Evolutionary conservation across 805 yeast species (phyloP).

Genomic region (Candida golubevii): DNA sequence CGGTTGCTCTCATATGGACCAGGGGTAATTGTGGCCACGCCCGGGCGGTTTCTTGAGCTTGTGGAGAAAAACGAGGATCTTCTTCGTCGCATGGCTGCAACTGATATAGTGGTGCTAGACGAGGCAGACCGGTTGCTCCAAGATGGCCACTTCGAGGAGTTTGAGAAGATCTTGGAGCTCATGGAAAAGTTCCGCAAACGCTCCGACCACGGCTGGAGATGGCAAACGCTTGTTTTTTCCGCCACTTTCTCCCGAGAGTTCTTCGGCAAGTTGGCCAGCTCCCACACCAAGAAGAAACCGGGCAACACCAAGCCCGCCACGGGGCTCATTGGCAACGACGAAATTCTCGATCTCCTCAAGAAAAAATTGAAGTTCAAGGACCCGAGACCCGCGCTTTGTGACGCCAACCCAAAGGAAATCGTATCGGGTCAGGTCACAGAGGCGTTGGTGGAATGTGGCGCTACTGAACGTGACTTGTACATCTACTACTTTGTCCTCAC

Average conservation of each 20-base stretch:
- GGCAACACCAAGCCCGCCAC: slow-evolving; percentile 14
- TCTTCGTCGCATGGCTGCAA: slow-evolving; percentile 38
- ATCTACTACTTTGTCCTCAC: slow-evolving; percentile 79
- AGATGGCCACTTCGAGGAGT: slow-evolving; percentile 94
- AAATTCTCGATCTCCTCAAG: slow-evolving; percentile 61
- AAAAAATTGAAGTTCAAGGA: slow-evolving; percentile 68
- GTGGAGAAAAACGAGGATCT: slow-evolving; percentile 55
- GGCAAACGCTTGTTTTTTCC: slow-evolving; percentile 91
- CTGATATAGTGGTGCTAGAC: slow-evolving; percentile 66
- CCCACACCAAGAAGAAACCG: slow-evolving; percentile 15
- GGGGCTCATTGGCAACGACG: slow-evolving; percentile 43
- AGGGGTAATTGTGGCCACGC: slow-evolving; percentile 86
- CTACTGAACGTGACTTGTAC: slow-evolving; percentile 84
- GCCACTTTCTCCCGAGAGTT: slow-evolving; percentile 88
- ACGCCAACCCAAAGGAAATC: slow-evolving; percentile 80
- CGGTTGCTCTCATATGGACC: slow-evolving; percentile 72
- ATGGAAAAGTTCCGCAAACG: slow-evolving; percentile 48
- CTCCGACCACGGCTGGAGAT: slow-evolving; percentile 37
- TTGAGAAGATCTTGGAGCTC: slow-evolving; percentile 72
- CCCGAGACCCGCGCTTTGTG: slow-evolving; percentile 64
- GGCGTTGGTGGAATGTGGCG: slow-evolving; percentile 86
- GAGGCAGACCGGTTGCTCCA: slow-evolving; percentile 95
- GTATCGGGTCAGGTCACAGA: slow-evolving; percentile 76
- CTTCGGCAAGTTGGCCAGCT: slow-evolving; percentile 62
- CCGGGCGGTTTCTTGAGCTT: slow-evolving; percentile 88